These are phyloP conservation scores for Hysterium pulicare DNA, from an alignment of 2,329 filamentous ascomycete species.

Conservation along the genomic window DNA sequence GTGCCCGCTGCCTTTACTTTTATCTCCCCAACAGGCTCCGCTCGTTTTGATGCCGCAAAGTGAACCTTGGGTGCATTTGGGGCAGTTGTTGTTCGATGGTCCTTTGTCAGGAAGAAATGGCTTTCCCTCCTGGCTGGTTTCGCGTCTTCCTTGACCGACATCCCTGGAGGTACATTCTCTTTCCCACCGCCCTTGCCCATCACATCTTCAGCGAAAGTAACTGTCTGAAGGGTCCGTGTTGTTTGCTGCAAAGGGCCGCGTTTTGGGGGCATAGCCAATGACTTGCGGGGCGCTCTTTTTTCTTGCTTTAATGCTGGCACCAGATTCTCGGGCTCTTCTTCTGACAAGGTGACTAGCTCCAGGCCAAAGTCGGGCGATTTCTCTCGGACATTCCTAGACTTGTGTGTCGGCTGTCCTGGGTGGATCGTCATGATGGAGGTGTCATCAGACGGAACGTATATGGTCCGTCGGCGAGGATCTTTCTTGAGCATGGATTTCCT, in stretches of 20 bases:
- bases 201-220: constrained; percentile 43
- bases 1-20: constrained; percentile 18
- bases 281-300: constrained; percentile 35
- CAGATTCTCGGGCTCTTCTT: constrained; percentile 34
- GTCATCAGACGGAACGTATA: constrained; percentile 51
- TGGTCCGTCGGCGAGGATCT: constrained; percentile 46
- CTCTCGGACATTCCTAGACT: constrained; percentile 23
- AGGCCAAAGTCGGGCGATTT: constrained; percentile 37
- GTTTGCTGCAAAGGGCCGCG: constrained; percentile 49
- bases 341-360: constrained; percentile 37
- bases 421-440: constrained; percentile 52
- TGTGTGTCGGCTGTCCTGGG: constrained; percentile 40
- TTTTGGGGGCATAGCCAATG: constrained; percentile 47
- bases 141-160: constrained; percentile 19
- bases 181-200: constrained; percentile 57
- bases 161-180: constrained; percentile 60
- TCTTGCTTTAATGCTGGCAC: constrained; percentile 29
- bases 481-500: constrained; percentile 34
- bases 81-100: constrained; percentile 20
- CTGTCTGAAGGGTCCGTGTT: constrained; percentile 38
- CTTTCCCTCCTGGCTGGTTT: constrained; percentile 27
- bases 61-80: constrained; percentile 26
- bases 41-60: constrained; percentile 22
- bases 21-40: constrained; percentile 13
- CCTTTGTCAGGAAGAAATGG: constrained; percentile 25